Conservation (phyloP, 257 asterid genomes). For the Echites panduratus region DNA sequence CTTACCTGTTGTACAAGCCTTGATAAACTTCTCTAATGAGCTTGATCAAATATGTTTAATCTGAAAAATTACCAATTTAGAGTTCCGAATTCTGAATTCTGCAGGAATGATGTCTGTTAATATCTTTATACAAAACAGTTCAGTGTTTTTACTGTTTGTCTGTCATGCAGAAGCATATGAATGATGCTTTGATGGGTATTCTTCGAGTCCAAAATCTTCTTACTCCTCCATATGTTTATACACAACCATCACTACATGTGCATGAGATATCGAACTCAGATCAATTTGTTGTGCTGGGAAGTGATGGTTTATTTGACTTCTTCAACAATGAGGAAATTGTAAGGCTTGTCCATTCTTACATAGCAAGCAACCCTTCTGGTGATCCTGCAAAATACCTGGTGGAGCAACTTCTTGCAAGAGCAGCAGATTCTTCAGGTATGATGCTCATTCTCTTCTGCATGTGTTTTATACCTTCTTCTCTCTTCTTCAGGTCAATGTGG, state of each 20-base stretch:
- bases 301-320: constrained; percentile 94
- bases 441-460: background rate
- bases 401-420: constrained; percentile 85
- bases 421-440: constrained; percentile 92
- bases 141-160: background rate
- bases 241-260: constrained; percentile 55
- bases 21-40: background rate
- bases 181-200: constrained; percentile 94
- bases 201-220: constrained; percentile 73
- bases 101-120: background rate
- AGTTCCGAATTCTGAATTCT: background rate
- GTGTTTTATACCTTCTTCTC: background rate
- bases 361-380: constrained; percentile 51
- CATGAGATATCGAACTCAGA: constrained; percentile 69
- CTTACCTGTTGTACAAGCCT: too few species aligned
- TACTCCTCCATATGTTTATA: constrained; percentile 89
- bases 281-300: constrained; percentile 84
- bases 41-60: background rate
- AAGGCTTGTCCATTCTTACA: constrained; percentile 59
- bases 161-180: constrained; percentile 67
- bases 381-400: constrained; percentile 91
- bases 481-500: background rate
- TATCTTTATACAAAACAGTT: background rate
- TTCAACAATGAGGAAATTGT: constrained; percentile 83
- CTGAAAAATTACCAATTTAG: background rate